phyloP scores from a whole-genome alignment of 2,329 filamentous ascomycete species.

The Chaetomiaceae sp. region DNA sequence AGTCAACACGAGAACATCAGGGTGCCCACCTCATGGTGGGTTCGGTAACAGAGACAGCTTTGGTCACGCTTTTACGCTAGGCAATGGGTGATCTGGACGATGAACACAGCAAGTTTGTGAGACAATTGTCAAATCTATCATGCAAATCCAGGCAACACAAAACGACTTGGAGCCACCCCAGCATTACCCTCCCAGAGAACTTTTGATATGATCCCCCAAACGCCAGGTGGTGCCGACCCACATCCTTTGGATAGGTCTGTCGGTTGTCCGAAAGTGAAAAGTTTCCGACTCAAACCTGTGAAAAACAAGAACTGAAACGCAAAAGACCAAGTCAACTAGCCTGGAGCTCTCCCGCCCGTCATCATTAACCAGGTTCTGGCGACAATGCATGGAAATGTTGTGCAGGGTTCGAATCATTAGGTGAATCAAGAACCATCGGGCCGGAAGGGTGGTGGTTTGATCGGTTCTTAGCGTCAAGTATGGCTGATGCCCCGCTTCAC shows the following conservation, averaged over 20 bases:
- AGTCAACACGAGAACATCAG: too few relatives aligned
- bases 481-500: constrained; percentile 12
- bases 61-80: too few relatives aligned
- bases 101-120: too few relatives aligned
- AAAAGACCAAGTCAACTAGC: constrained; percentile 1
- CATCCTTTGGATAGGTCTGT: neutral
- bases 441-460: neutral
- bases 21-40: too few relatives aligned
- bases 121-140: constrained; percentile 7
- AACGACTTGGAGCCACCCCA: neutral
- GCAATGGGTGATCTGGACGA: too few relatives aligned
- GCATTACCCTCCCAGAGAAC: neutral
- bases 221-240: constrained; percentile 12
- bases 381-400: neutral
- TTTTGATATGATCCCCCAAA: constrained; percentile 15
- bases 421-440: too few relatives aligned
- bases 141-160: neutral
- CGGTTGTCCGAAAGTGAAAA: too few relatives aligned
- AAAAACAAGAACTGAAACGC: constrained; percentile 2
- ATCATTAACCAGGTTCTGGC: constrained; percentile 13
- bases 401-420: too few relatives aligned
- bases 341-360: neutral
- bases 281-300: neutral
- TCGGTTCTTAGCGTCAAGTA: neutral
- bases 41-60: too few relatives aligned